Evolutionary conservation across 805 yeast genomes (phyloP), one percentile per base, ranked within the genome.

Genomic region (Saccharomyces kudriavzevii): DNA sequence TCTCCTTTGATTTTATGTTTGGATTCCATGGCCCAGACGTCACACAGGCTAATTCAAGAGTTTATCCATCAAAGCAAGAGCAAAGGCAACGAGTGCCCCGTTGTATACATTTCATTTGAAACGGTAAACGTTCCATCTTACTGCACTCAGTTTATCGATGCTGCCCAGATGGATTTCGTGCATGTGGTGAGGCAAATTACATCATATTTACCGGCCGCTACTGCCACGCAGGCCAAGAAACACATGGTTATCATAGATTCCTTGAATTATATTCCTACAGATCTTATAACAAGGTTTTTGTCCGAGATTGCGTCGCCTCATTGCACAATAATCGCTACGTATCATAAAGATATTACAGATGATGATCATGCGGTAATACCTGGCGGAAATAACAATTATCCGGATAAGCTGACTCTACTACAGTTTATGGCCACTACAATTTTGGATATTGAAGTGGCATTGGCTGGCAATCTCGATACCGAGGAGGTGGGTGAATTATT

Each of bases 391-490:
- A 35, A 13, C 11, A 57, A 81, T 51, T 81, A 78, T 55, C 95
- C 96, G 0, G 64, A 76, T 0, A 65, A 79, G 0, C 54, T 75
- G n/a, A 74, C 74, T 5, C 64, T 87, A 25, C 70, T 89, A 28
- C 72, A 78, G 40, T 89, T 81, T 63, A 80, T 90, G 65, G 90
- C 97, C 1, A 85, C 92, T 1, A 75, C 88, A 1, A 79, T 88
- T 0, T 74, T 91, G 47, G 85, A 84, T 35, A 67, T 88, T 0
- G 67, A 74, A 22, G 89, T 92, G 1, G 54, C 60, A 28, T 54
- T 59, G 31, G 53, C 59, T 1, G 54, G 54, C 9, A 40, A 48
- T 24, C 47, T 64, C 2, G 84, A 80, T 31, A 82, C 78, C 31
- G 85, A 82, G 50, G 75, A 74, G 10, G 58, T 78, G 24, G 81